phyloP scores from a whole-genome alignment of 208 protist genomes.

The Trypanosoma lewisi region DNA sequence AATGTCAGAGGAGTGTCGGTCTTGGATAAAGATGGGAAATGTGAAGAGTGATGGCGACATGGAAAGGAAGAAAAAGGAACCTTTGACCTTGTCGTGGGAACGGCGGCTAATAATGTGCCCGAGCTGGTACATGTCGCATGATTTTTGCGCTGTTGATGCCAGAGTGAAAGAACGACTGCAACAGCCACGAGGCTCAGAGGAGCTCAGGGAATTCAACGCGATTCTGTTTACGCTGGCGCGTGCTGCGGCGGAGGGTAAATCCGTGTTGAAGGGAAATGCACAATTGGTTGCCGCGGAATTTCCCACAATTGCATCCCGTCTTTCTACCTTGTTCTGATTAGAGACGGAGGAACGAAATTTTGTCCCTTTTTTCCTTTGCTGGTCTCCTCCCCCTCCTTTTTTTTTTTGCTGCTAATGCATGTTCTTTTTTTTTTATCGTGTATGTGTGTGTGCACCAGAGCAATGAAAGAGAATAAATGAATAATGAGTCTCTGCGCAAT shows the following conservation, averaged over 20 bases:
- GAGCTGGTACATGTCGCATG: constrained; percentile 30
- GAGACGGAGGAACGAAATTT: too few species aligned
- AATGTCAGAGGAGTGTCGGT: constrained; percentile 32
- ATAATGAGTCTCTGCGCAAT: too few species aligned
- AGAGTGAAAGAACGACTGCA: constrained; percentile 30
- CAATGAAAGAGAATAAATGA: background rate
- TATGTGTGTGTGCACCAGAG: background rate
- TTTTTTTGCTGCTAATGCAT: background rate
- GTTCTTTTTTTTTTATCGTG: background rate
- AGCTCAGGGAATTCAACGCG: constrained; percentile 38
- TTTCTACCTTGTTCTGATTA: constrained; percentile 7
- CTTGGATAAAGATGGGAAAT: constrained; percentile 18
- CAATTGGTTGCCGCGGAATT: constrained; percentile 46
- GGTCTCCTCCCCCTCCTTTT: too few species aligned
- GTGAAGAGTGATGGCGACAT: background rate
- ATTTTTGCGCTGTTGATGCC: constrained; percentile 30
- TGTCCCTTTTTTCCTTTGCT: too few species aligned
- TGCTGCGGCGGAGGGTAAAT: constrained; percentile 39
- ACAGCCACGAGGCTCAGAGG: constrained; percentile 9
- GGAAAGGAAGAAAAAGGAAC: background rate
- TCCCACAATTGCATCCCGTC: constrained; percentile 32
- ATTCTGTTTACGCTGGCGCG: constrained; percentile 53
- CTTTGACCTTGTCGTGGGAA: background rate
- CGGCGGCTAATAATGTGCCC: constrained; percentile 19
- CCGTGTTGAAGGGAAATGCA: constrained; percentile 7